phyloP scores from a whole-genome alignment of 805 yeast genomes.

The Dipodascus geniculatus region DNA sequence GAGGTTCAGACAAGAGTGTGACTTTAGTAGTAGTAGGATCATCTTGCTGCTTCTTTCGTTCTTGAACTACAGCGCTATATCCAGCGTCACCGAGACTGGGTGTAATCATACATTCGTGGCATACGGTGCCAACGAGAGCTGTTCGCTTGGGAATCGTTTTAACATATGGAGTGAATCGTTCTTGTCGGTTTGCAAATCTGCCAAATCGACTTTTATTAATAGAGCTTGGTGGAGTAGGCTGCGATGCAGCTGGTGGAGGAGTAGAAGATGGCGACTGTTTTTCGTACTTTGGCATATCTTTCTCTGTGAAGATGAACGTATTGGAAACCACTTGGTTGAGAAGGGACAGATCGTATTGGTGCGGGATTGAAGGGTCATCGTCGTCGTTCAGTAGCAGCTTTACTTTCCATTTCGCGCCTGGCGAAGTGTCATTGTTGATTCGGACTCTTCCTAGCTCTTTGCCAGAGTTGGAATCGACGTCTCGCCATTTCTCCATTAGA shows the following conservation, averaged over 20 bases:
- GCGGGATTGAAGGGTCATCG: conserved; percentile 54
- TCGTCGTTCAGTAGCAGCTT: conserved; percentile 27
- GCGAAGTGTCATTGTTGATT: conserved; percentile 39
- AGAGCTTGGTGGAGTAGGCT: neutral
- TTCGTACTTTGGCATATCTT: conserved; percentile 42
- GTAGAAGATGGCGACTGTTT: conserved; percentile 22
- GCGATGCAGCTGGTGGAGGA: neutral
- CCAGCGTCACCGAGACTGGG: conserved; percentile 68
- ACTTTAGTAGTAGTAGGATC: conserved; percentile 45
- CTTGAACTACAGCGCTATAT: conserved; percentile 51
- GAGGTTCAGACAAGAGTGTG: conserved; percentile 63
- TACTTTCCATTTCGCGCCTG: conserved; percentile 22
- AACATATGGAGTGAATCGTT: conserved; percentile 62
- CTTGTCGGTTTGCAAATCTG: conserved; percentile 6
- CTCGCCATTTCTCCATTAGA: conserved; percentile 70
- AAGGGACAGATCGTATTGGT: conserved; percentile 68
- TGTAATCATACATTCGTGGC: conserved; percentile 82
- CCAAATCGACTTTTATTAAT: conserved; percentile 13
- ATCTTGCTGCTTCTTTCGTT: conserved; percentile 35
- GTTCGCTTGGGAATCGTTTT: conserved; percentile 86
- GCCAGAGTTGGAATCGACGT: conserved; percentile 51
- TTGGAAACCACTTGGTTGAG: conserved; percentile 73
- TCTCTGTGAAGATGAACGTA: conserved; percentile 79
- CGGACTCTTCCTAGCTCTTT: conserved; percentile 68
- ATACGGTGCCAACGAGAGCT: conserved; percentile 71